These are phyloP conservation scores for Pseudocohnilembus persalinus DNA, from an alignment of 169 alveolate species.

Conservation along the genomic window DNA sequence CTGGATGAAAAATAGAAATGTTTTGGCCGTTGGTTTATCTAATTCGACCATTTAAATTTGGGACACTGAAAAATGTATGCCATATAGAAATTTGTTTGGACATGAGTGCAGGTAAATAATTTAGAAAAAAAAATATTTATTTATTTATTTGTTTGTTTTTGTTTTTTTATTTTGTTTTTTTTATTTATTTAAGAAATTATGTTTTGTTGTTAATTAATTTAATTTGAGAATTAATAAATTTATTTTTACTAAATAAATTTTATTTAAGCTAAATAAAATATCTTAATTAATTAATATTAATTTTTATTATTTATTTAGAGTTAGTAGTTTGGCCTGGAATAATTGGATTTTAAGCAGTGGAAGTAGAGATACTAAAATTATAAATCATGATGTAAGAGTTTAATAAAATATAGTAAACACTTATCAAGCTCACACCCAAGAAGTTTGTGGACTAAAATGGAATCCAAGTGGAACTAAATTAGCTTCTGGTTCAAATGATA, in stretches of 20 bases:
- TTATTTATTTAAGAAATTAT: no score
- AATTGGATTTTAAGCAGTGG: slow-evolving; percentile 66
- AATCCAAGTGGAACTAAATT: slow-evolving; percentile 69
- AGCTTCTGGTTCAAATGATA: slow-evolving; percentile 90
- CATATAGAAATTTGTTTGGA: slow-evolving; percentile 51
- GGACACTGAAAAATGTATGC: slow-evolving; percentile 59
- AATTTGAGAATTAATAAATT: no score
- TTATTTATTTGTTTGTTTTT: no score
- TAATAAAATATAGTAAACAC: slow-evolving; percentile 45
- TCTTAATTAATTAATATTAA: no score
- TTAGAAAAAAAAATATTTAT: neutral
- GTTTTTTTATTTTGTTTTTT: no score
- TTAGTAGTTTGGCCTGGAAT: slow-evolving; percentile 77
- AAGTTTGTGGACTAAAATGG: slow-evolving; percentile 89
- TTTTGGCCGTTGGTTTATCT: slow-evolving; percentile 63
- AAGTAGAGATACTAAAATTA: slow-evolving; percentile 73
- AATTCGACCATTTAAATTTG: slow-evolving; percentile 53
- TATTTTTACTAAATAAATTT: no score
- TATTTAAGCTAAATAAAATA: no score
- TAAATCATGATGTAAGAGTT: slow-evolving; percentile 70
- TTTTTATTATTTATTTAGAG: slow-evolving; percentile 36
- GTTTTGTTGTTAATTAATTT: no score
- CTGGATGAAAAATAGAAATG: slow-evolving; percentile 59
- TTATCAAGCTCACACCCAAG: slow-evolving; percentile 75
- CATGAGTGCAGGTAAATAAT: slow-evolving; percentile 65